A percentile compares a stretch with the other conserved stretches of the same genome.
Conservation (phyloP, 108 stramenopile species). For the Skeletonema costatum region DNA sequence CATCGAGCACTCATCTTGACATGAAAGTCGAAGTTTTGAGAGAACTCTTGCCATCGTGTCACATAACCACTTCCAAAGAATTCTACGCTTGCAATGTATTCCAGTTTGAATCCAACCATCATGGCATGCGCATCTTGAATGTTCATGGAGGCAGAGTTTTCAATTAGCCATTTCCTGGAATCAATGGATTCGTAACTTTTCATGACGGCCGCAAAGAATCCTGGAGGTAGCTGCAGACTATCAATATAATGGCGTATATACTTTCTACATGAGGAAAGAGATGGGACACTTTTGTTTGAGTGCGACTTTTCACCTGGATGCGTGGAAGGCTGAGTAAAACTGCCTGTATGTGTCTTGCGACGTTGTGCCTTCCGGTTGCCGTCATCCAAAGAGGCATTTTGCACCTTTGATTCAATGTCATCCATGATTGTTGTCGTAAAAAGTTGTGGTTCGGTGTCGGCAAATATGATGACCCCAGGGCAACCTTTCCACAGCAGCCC, state of each 20-base stretch:
- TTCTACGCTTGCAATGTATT: not conserved
- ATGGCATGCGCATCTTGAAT: constrained; percentile 12
- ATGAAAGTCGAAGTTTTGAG: constrained; percentile 19
- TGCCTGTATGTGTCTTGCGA: no score
- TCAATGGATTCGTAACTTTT: not conserved
- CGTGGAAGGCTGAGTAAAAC: no score
- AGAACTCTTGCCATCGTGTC: constrained; percentile 34
- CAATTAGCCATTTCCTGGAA: constrained; percentile 33
- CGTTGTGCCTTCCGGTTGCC: no score
- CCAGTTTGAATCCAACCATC: not conserved
- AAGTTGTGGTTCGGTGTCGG: no score
- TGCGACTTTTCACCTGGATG: no score
- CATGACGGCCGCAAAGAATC: not conserved
- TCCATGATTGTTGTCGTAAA: no score
- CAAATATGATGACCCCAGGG: no score
- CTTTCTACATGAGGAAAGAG: not conserved
- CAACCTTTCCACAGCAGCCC: no score
- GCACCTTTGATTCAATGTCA: no score
- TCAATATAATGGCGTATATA: not conserved
- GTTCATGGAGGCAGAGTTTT: constrained; percentile 33
- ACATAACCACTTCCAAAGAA: not conserved
- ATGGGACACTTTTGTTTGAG: no score
- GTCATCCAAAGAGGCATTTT: no score
- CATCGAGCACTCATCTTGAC: constrained; percentile 16
- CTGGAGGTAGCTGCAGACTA: constrained; percentile 1